Percentiles rank a stretch among this genome's conserved stretches.
Conservation (phyloP, 495 filamentous ascomycete species). For the Amorphotheca resinae region DNA sequence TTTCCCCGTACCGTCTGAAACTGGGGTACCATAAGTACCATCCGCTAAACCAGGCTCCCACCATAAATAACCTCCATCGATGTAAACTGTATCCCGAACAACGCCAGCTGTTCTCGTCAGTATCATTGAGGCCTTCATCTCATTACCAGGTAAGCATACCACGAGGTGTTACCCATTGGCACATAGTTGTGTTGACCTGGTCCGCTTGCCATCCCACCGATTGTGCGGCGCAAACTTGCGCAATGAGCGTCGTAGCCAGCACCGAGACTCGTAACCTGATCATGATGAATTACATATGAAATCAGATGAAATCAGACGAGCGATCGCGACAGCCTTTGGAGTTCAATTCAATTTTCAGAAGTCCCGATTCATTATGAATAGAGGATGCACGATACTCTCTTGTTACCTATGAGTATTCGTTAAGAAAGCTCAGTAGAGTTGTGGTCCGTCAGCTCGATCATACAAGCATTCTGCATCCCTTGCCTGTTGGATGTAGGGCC, state of each 20-base stretch:
- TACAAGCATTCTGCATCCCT: neutral
- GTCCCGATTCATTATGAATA: too few relatives aligned
- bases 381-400: neutral
- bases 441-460: neutral
- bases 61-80: slow-evolving; percentile 50
- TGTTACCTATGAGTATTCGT: neutral
- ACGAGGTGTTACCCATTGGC: slow-evolving; percentile 41
- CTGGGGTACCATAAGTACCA: slow-evolving; percentile 17
- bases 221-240: slow-evolving; percentile 19
- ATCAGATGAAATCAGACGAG: too few relatives aligned
- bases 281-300: too few relatives aligned
- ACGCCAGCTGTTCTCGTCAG: slow-evolving; percentile 33
- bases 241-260: slow-evolving; percentile 3
- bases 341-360: too few relatives aligned
- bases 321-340: too few relatives aligned
- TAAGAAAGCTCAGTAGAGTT: neutral
- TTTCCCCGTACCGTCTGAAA: slow-evolving; percentile 26
- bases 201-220: slow-evolving; percentile 25
- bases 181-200: slow-evolving; percentile 43
- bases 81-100: slow-evolving; percentile 52
- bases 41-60: slow-evolving; percentile 34
- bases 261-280: neutral
- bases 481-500: neutral
- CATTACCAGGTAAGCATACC: slow-evolving; percentile 23
- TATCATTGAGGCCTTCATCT: neutral